phyloP scores from a whole-genome alignment of 2,329 filamentous ascomycete genomes.

The Fusarium nanum region DNA sequence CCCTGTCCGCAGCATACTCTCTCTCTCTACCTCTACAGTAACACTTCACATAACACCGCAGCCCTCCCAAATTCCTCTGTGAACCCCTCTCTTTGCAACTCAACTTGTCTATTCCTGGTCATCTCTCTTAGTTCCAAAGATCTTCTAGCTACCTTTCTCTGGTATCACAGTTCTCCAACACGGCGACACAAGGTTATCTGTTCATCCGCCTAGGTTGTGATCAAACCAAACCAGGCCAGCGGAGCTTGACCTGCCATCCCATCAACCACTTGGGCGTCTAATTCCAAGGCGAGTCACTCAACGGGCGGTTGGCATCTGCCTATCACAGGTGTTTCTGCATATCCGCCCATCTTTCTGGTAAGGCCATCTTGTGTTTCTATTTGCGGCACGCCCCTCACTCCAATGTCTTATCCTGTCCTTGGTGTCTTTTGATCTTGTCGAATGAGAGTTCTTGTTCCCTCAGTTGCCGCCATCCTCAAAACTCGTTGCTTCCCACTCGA shows the following conservation, averaged over 20 bases:
- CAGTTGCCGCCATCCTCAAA: constrained; percentile 59
- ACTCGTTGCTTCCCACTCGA: constrained; percentile 59
- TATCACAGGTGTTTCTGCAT: constrained; percentile 44
- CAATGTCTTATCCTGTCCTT: constrained; percentile 47
- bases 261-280: constrained; percentile 45
- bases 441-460: constrained; percentile 48
- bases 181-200: constrained; percentile 7
- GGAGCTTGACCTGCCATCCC: constrained; percentile 53
- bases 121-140: background rate
- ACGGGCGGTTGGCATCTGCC: constrained; percentile 42
- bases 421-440: constrained; percentile 52
- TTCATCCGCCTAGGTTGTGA: constrained; percentile 12
- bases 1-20: constrained; percentile 19
- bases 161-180: background rate
- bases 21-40: background rate
- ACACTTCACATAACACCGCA: constrained; percentile 38
- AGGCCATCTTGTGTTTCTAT: constrained; percentile 44
- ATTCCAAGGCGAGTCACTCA: constrained; percentile 41
- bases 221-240: constrained; percentile 32
- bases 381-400: constrained; percentile 41
- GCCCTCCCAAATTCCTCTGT: constrained; percentile 30
- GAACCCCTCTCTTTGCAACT: constrained; percentile 19
- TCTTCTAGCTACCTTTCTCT: background rate
- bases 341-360: constrained; percentile 43
- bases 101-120: background rate